A percentile compares a stretch with the other conserved stretches of the same genome.
Conservation (phyloP, 2,329 filamentous ascomycete species). For the Fusarium palustre region DNA sequence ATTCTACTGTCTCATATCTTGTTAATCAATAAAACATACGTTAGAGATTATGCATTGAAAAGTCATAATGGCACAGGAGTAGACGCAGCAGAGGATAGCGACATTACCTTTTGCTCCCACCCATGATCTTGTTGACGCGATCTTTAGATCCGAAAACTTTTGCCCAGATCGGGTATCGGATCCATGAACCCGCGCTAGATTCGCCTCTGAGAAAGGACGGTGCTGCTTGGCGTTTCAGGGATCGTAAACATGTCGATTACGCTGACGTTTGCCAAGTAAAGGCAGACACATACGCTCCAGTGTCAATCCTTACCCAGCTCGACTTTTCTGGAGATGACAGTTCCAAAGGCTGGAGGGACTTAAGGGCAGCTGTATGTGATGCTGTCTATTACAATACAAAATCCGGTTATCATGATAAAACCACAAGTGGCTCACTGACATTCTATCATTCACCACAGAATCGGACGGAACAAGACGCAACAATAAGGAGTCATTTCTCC, state of each 20-base stretch:
- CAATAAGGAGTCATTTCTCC: neutral
- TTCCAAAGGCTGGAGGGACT: neutral
- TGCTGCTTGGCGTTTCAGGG: neutral
- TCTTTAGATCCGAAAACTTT: neutral
- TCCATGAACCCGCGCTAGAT: neutral
- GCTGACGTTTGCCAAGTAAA: neutral
- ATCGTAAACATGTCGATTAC: neutral
- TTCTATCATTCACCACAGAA: neutral
- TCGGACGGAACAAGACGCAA: neutral
- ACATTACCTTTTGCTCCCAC: too few species aligned
- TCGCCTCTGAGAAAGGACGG: neutral
- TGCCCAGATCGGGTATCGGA: neutral
- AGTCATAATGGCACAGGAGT: neutral
- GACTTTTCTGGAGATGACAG: neutral
- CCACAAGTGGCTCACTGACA: neutral
- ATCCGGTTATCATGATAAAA: neutral
- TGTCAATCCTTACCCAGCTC: neutral
- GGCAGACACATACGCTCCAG: neutral
- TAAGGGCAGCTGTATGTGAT: neutral
- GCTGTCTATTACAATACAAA: too few species aligned
- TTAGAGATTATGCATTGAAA: constrained; percentile 2
- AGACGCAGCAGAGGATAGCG: neutral
- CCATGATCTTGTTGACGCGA: neutral
- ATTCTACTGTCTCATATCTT: neutral
- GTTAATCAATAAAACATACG: neutral